phyloP scores from a whole-genome alignment of 208 protist species.

The Leishmania major region DNA sequence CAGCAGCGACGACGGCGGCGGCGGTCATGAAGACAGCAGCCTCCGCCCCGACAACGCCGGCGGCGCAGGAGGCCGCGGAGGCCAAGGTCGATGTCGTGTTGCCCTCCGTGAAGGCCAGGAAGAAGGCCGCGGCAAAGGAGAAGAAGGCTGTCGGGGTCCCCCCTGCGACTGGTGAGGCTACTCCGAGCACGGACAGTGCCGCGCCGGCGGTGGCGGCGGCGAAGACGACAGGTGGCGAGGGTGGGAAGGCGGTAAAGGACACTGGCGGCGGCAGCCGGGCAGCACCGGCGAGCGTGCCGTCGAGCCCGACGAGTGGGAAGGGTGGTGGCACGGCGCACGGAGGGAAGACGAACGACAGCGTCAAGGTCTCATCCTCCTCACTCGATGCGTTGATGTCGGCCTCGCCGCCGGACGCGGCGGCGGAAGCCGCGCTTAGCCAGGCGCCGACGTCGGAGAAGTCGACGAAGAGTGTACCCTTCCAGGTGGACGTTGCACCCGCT shows the following conservation, averaged over 20 bases:
- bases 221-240: background rate
- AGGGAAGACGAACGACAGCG: background rate
- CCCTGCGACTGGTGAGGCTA: background rate
- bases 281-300: background rate
- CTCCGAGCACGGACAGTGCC: background rate
- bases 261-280: background rate
- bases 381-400: background rate
- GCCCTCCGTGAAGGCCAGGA: conserved; percentile 4
- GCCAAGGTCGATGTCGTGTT: background rate
- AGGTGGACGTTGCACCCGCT: background rate
- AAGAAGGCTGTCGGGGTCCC: background rate
- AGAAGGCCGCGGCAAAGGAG: conserved; percentile 12
- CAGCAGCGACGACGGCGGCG: background rate
- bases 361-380: background rate
- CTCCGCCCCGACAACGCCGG: conserved; percentile 1
- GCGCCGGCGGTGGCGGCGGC: background rate
- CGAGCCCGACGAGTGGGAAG: background rate
- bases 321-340: background rate
- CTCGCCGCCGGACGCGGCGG: background rate
- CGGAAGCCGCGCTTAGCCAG: background rate
- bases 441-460: background rate
- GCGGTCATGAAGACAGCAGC: background rate
- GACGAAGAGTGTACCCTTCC: background rate
- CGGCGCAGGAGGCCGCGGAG: background rate
- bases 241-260: background rate